phyloP scores from a whole-genome alignment of 352 stramenopile genomes.

The Phytophthora multivora region DNA sequence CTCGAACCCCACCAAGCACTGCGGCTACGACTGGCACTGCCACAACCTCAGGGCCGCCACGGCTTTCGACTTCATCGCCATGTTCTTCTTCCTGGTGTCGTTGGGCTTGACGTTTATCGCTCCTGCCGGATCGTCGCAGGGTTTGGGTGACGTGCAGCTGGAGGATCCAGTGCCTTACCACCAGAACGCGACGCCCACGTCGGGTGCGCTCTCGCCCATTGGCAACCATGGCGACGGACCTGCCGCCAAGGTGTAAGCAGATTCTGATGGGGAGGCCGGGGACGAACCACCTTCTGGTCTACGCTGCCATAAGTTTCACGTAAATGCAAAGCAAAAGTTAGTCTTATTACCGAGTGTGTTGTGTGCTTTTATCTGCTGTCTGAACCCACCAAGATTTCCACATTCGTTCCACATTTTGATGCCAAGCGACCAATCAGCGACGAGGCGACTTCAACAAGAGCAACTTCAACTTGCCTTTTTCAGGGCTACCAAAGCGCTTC shows the following conservation, averaged over 20 bases:
- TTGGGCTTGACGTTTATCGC: conserved; percentile 41
- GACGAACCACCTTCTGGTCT: not conserved
- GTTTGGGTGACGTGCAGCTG: conserved; percentile 23
- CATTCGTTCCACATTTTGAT: not conserved
- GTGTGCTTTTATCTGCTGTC: too few relatives aligned
- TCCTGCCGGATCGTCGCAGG: conserved; percentile 1
- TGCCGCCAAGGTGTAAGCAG: conserved; percentile 29
- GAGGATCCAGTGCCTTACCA: conserved; percentile 42
- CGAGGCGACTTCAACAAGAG: conserved; percentile 17
- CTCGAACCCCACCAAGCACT: conserved; percentile 52
- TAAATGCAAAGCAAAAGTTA: conserved; percentile 9
- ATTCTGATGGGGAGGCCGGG: not conserved
- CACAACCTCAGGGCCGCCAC: conserved; percentile 52
- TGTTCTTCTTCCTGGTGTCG: conserved; percentile 52
- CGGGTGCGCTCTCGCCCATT: conserved; percentile 33
- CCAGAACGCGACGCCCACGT: conserved; percentile 35
- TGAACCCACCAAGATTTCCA: conserved; percentile 1
- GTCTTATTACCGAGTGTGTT: not conserved
- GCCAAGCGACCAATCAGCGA: conserved; percentile 2
- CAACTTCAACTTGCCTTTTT: not conserved
- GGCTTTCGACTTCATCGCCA: conserved; percentile 63
- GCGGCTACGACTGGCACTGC: conserved; percentile 39
- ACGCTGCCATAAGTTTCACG: not conserved
- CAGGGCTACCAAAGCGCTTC: too few relatives aligned
- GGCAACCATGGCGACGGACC: conserved; percentile 22